Evolutionary conservation across 768 basidiomycete genomes (phyloP), one percentile per base, ranked within the genome.

Genomic region (Cyclocybe aegerita): DNA sequence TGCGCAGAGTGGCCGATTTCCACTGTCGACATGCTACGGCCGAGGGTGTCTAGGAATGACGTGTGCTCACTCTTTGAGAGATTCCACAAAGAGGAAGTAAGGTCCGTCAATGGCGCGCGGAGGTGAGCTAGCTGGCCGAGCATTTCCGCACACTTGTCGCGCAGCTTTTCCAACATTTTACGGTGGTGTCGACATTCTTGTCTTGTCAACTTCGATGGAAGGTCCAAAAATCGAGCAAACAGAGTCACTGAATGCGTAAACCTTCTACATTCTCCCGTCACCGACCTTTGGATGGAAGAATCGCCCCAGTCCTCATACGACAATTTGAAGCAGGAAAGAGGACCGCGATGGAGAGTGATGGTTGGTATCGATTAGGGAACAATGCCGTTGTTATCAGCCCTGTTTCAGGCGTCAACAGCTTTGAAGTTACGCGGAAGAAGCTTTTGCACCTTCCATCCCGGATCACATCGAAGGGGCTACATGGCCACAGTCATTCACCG

Each of bases 111-210:
- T 6, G 63, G 49, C 7, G 75, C 74, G 15, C 88, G 77, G 60
- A 82, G 71, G 36, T 70, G 73, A 1, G 83, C 72, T 4, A 94
- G 74, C 2, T 67, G 64, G 1, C 92, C 92, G 4, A 94, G 76
- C 6, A 75, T 69, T 55, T 84, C 75, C 0, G 91, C 90, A 4
- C 82, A 75, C 55, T 82, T 75, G 57, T 94, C 80, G 9, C 90
- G 78, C 2, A 89, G 72, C 23, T 65, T 75, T 51, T 87, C 79
- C 12, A 93, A 73, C 40, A 77, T 73, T 39, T 70, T 70, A 11
- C 82, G 78, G 53, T 86, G 87, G 49, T 77, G 67, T 16, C 65
- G 67, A 60, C 87, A 88, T 65, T 94, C 92, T 49, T 87, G 82
- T 12, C 78, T 72, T 1, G 82, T 72, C 17, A 91, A 75, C 42